Percentiles rank a stretch among this genome's conserved stretches.
phyloP scores from a whole-genome alignment of 192 early-diverging fungal genomes.

The Lunasporangiospora selenospora region DNA sequence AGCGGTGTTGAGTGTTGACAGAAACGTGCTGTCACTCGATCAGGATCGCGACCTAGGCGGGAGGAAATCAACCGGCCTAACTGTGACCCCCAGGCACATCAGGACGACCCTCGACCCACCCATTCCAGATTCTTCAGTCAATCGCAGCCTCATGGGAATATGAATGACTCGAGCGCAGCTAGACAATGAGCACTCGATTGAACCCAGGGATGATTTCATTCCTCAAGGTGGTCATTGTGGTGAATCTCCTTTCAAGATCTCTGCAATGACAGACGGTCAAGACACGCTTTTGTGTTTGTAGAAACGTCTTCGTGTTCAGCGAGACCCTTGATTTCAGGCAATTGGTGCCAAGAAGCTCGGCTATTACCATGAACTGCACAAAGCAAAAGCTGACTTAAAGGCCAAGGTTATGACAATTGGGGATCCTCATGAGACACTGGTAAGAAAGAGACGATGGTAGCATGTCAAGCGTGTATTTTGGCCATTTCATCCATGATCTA shows the following conservation, averaged over 20 bases:
- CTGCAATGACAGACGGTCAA: constrained; percentile 62
- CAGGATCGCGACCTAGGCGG: constrained; percentile 43
- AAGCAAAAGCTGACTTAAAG: constrained; percentile 62
- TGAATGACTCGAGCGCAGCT: constrained; percentile 64
- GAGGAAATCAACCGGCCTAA: constrained; percentile 28
- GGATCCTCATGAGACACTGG: constrained; percentile 63
- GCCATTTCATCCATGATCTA: no score
- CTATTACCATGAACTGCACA: constrained; percentile 61
- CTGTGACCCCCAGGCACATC: constrained; percentile 49
- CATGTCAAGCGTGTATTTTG: no score
- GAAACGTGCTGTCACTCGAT: constrained; percentile 11
- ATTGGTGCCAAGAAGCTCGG: constrained; percentile 39
- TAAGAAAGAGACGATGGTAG: constrained; percentile 16
- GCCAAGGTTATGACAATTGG: constrained; percentile 57
- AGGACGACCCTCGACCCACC: constrained; percentile 23
- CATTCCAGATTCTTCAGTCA: constrained; percentile 43
- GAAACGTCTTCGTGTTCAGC: constrained; percentile 14
- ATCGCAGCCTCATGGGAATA: constrained; percentile 53
- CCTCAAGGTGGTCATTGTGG: constrained; percentile 56
- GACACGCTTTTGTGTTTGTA: constrained; percentile 67
- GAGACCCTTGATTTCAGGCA: constrained; percentile 1
- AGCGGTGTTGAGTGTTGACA: constrained; percentile 1
- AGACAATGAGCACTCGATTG: constrained; percentile 57
- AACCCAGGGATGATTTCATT: constrained; percentile 70
- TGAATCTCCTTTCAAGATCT: constrained; percentile 66